Conservation (phyloP, 179 eudicot species). For the Monotropa hypopitys region DNA sequence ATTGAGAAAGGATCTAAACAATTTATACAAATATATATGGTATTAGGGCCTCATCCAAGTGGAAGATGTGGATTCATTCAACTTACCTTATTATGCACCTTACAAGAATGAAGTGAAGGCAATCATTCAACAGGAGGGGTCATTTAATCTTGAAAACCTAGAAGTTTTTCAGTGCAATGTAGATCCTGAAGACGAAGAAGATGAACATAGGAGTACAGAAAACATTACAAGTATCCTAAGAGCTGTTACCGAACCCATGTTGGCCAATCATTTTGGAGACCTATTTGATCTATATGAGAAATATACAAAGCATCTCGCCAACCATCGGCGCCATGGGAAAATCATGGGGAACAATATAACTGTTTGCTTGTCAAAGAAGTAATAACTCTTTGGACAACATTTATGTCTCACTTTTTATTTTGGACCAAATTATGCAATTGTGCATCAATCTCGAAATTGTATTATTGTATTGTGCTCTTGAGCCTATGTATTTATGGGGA, state of each 20-base stretch:
- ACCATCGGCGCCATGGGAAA: slow-evolving; percentile 4
- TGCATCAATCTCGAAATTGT: too few relatives aligned
- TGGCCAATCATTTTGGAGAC: slow-evolving; percentile 11
- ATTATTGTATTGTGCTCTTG: too few relatives aligned
- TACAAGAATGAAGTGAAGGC: slow-evolving; percentile 7
- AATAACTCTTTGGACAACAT: not conserved
- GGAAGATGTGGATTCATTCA: slow-evolving; percentile 7
- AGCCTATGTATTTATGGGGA: too few relatives aligned
- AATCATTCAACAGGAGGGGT: slow-evolving; percentile 9
- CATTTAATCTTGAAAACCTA: slow-evolving; percentile 6
- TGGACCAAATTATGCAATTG: too few relatives aligned
- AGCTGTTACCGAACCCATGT: slow-evolving; percentile 7
- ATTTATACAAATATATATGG: too few relatives aligned
- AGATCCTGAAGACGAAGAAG: not conserved
- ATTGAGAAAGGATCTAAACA: too few relatives aligned
- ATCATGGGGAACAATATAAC: not conserved
- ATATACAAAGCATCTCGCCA: not conserved
- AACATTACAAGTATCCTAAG: not conserved
- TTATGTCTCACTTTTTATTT: too few relatives aligned
- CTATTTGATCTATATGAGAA: not conserved
- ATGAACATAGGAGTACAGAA: not conserved
- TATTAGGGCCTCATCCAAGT: too few relatives aligned
- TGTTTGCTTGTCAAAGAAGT: slow-evolving; percentile 9
- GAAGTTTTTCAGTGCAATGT: not conserved
- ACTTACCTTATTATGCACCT: slow-evolving; percentile 5